Percentiles rank a stretch among this genome's conserved stretches.
These are phyloP conservation scores for Niveomyces coronatus DNA, from an alignment of 2,329 filamentous ascomycete species.

Conservation along the genomic window DNA sequence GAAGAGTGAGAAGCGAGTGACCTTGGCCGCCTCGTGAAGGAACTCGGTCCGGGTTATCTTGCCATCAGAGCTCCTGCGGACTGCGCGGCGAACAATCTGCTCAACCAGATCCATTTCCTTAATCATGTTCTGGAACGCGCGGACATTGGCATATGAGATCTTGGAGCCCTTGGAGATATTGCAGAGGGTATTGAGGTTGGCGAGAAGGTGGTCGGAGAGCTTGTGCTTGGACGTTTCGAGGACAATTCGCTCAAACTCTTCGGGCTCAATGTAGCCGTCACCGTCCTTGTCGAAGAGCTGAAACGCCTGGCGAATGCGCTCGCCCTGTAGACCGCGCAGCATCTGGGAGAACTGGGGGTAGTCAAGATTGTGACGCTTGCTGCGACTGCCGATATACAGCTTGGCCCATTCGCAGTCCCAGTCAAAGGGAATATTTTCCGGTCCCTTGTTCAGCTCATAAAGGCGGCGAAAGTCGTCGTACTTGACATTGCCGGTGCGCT, in stretches of 20 bases:
- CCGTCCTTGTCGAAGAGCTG: conserved; percentile 81
- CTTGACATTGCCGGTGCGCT: conserved; percentile 74
- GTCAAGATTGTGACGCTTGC: conserved; percentile 80
- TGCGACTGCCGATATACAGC: conserved; percentile 83
- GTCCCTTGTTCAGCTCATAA: conserved; percentile 83
- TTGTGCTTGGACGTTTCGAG: conserved; percentile 88
- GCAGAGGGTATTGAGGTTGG: conserved; percentile 85
- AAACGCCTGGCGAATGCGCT: conserved; percentile 93
- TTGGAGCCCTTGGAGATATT: conserved; percentile 88
- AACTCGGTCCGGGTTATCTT: conserved; percentile 94
- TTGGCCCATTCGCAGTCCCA: conserved; percentile 97
- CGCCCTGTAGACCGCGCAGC: conserved; percentile 89
- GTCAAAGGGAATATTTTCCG: conserved; percentile 80
- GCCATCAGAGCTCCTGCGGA: conserved; percentile 71
- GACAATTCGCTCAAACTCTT: conserved; percentile 96
- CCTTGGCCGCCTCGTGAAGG: conserved; percentile 80
- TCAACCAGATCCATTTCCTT: conserved; percentile 97
- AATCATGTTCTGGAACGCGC: conserved; percentile 96
- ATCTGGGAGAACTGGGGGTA: conserved; percentile 98
- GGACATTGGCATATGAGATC: conserved; percentile 94
- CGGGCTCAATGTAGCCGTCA: conserved; percentile 90
- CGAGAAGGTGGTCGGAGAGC: conserved; percentile 88
- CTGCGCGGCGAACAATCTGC: conserved; percentile 80
- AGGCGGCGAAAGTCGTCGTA: conserved; percentile 79
- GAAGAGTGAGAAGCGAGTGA: conserved; percentile 90